Evolutionary conservation across 1,284 basidiomycete genomes (phyloP).

Genomic region (Puccinia novopanici): DNA sequence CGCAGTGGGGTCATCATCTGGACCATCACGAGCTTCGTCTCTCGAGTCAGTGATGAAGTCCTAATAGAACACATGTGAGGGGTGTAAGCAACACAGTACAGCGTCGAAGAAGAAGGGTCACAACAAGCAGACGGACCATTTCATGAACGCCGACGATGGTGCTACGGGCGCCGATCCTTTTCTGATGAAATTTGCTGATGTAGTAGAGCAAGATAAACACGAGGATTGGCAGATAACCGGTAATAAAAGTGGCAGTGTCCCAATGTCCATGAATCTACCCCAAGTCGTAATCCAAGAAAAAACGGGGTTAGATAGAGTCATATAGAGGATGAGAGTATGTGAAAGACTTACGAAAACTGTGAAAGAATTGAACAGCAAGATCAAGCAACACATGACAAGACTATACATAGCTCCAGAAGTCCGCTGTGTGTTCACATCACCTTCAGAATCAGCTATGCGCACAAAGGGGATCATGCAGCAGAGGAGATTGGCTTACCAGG

Average conservation of each 20-base stretch:
- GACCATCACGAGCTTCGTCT: conserved; percentile 27
- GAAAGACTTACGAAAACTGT: conserved; percentile 38
- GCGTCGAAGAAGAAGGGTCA: too few species aligned
- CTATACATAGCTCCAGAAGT: conserved; percentile 68
- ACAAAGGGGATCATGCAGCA: conserved; percentile 59
- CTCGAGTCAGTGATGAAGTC: conserved; percentile 43
- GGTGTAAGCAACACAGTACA: too few species aligned
- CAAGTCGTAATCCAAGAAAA: conserved; percentile 65
- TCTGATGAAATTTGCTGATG: neutral
- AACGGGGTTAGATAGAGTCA: conserved; percentile 61
- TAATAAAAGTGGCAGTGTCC: conserved; percentile 55
- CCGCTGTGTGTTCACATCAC: neutral
- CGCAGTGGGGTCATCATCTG: conserved; percentile 1
- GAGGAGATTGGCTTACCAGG: conserved; percentile 62
- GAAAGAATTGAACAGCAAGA: conserved; percentile 69
- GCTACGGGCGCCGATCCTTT: neutral
- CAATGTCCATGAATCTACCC: conserved; percentile 65
- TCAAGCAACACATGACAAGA: conserved; percentile 65
- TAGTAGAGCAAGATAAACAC: conserved; percentile 3
- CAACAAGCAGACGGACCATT: conserved; percentile 11
- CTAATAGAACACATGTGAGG: neutral
- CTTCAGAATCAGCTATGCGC: neutral
- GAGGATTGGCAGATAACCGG: conserved; percentile 50
- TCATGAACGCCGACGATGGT: conserved; percentile 20
- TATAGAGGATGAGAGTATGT: neutral